phyloP scores from a whole-genome alignment of 805 yeast species.

The Metschnikowia colocasiae region DNA sequence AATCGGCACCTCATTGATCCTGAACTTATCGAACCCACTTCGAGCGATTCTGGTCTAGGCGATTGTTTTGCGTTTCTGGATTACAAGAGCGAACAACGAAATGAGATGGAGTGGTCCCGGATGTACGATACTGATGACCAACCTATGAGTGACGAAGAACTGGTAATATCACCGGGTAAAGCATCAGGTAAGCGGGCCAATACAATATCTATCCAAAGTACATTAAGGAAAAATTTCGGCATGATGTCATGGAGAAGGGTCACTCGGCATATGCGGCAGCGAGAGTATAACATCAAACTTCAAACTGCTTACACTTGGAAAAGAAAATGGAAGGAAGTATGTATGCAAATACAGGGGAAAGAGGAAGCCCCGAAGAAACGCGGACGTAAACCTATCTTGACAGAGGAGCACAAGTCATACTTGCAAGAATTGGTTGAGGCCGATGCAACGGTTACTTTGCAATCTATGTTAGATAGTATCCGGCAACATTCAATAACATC shows the following conservation, averaged over 20 bases:
- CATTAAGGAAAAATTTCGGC: neutral
- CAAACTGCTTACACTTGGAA: neutral
- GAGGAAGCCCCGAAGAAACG: neutral
- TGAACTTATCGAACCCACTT: neutral
- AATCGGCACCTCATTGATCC: neutral
- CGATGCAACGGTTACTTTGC: too few species aligned
- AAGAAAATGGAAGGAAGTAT: neutral
- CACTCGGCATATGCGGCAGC: neutral
- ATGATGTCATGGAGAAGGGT: neutral
- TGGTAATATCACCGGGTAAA: neutral
- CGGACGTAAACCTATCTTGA: neutral
- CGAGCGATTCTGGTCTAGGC: neutral
- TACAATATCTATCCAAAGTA: neutral
- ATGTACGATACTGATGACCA: neutral
- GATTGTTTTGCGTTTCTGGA: neutral
- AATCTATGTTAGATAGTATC: too few species aligned
- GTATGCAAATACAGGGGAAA: neutral
- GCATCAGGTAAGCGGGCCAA: neutral
- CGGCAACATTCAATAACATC: neutral
- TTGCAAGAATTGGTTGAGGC: neutral
- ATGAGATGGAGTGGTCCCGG: neutral
- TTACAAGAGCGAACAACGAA: neutral
- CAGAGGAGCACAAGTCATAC: neutral
- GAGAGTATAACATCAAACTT: neutral
- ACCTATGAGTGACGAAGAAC: neutral